Evolutionary conservation across 2,329 filamentous ascomycete genomes (phyloP), one percentile per base, ranked within the genome.

Genomic region (Diaporthe ampelina): DNA sequence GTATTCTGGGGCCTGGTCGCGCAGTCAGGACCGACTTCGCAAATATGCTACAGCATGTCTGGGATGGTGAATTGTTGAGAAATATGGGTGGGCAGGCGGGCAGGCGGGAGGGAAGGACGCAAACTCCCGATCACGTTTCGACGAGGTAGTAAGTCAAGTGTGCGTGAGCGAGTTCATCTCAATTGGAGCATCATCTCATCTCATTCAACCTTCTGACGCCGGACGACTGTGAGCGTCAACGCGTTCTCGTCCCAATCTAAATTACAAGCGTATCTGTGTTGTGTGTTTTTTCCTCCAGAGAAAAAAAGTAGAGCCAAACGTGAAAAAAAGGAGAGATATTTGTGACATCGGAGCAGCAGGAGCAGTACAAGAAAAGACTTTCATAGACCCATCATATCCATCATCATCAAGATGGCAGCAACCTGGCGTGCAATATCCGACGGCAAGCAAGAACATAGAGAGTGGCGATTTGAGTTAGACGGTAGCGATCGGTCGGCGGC

Each of bases 251-350:
- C 63, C 63, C 32, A 68, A 13, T 68, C 63, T 68, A 68, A 67
- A 68, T 68, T 68, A 68, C 63, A 68, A 68, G 32, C 63, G n/a
- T 68, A 68, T 68, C 63, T 68, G 63, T 68, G 63, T 68, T 54
- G 48, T 67, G 45, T 68, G 29, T 54, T 52, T 68, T 68, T 40
- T 54, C 63, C 63, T 54, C 45, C 48, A 52, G 57, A 65, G 45
- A 72, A 43, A 37, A 37, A 50, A 54, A 4, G n/a, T 40, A 54
- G 45, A 37, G 57, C 58, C 6, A 37, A 52, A 24, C 48, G 37
- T 61, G 48, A 40, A 54, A 3, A n/a, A n/a, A 65, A 24, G 32
- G 40, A 63, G 59, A 45, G 35, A 73, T 9, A 65, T 19, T 7
- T 61, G 57, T 59, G 54, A 71, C 35, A 73, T 56, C 50, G 40